phyloP scores from a whole-genome alignment of 495 filamentous ascomycete species.

The Neurospora pannonica region DNA sequence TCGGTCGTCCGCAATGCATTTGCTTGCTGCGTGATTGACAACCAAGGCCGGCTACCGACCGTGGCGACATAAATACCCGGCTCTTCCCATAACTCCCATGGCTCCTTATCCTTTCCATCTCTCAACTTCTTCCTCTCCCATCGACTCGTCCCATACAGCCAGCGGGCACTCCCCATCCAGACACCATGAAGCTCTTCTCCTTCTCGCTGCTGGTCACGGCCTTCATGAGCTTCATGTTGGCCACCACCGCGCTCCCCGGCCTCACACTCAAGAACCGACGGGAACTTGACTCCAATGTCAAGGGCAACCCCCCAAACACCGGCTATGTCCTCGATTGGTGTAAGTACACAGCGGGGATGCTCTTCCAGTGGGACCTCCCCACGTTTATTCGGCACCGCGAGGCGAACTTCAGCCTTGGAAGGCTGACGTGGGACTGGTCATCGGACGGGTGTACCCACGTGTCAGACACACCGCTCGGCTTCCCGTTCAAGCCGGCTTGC shows the following conservation, averaged over 20 bases:
- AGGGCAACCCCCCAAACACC: neutral
- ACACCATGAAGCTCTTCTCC: neutral
- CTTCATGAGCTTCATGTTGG: neutral
- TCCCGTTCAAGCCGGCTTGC: neutral
- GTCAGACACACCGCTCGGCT: neutral
- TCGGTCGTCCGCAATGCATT: neutral
- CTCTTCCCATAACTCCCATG: neutral
- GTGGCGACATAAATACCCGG: neutral
- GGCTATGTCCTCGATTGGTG: neutral
- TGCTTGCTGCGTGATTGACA: neutral
- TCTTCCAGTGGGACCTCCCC: neutral
- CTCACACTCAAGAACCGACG: neutral
- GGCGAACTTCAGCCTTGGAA: neutral
- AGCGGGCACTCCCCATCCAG: neutral
- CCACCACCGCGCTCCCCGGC: neutral
- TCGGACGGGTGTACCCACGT: neutral
- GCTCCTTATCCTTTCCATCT: neutral
- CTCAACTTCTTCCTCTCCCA: neutral
- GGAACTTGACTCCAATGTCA: neutral
- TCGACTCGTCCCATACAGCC: neutral
- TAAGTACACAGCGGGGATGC: neutral
- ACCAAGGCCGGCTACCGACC: neutral
- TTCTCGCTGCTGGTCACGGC: neutral
- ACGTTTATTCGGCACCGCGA: neutral
- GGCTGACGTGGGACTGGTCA: neutral